Evolutionary conservation across 2,329 filamentous ascomycete genomes (phyloP), one percentile per base, ranked within the genome.

Genomic region (Sporothrix curviconia): DNA sequence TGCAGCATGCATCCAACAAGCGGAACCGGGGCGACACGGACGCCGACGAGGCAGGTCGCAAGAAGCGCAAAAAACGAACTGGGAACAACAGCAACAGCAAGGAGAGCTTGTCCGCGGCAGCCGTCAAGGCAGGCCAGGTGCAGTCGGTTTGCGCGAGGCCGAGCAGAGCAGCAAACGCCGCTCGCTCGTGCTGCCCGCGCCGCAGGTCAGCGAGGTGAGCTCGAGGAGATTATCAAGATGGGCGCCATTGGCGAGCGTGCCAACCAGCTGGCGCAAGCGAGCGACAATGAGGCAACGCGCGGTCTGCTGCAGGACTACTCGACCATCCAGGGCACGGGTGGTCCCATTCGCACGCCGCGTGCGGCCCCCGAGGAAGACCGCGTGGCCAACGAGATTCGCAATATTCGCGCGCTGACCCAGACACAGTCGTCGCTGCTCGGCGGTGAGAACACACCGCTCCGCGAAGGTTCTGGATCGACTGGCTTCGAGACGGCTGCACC

Each of bases 191-290:
- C 76, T 99, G 25, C 94, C 94, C 8, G 78, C 89, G 24, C 94
- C 94, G 8, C 94, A 99, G 73, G 90, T 99, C 65, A 86, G 89
- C 70, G 94, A 99, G 67, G 84, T 43, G 94, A 99, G 72, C 78
- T 99, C 59, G 94, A 99, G 68, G 92, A 96, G 64, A 97, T 99
- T 67, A 90, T 99, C 63, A 99, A 99, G 77, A 95, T 97, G 91
- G 92, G 94, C 44, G 89, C 95, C 81, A 83, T 91, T 60, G 94
- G 92, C 37, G 91, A 96, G 67, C 85, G 87, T 53, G 94, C 94
- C 43, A 91, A 85, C 66, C 76, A 80, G 61, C 78, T 89, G 69
- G 90, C 89, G 4, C 82, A 83, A 44, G 84, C 85, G 55, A 88
- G 89, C 69, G 90, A 96, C 59, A 95, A 92, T 62, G 84, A 90